Percentiles rank a stretch among this genome's conserved stretches.
Conservation (phyloP, 2,329 filamentous ascomycete genomes). For the Colletotrichum eleusines region DNA sequence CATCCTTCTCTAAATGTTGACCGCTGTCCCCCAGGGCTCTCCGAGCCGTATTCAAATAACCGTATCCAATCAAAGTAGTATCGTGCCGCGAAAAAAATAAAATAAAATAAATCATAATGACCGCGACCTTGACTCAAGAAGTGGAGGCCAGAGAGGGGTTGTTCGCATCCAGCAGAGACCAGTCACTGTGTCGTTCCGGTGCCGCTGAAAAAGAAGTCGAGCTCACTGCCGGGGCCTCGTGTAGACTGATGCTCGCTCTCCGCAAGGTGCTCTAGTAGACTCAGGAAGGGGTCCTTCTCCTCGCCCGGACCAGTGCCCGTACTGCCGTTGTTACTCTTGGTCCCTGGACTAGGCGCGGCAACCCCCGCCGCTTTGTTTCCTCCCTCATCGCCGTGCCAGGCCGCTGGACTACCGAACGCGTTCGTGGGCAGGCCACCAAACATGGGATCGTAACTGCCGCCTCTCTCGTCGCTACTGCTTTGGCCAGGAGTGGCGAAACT, state of each 20-base stretch:
- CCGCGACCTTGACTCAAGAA: not conserved
- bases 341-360: slow-evolving; percentile 55
- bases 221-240: slow-evolving; percentile 76
- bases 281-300: slow-evolving; percentile 86
- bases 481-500: slow-evolving; percentile 53
- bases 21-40: not conserved
- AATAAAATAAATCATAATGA: no score
- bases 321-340: slow-evolving; percentile 61
- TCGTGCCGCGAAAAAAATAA: slow-evolving; percentile 21
- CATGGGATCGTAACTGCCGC: slow-evolving; percentile 68
- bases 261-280: slow-evolving; percentile 82
- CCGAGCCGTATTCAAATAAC: slow-evolving; percentile 17
- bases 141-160: not conserved
- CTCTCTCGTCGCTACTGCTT: slow-evolving; percentile 48
- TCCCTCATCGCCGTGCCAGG: slow-evolving; percentile 61
- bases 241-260: slow-evolving; percentile 77
- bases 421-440: slow-evolving; percentile 68
- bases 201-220: slow-evolving; percentile 78
- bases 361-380: slow-evolving; percentile 38
- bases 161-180: slow-evolving; percentile 10
- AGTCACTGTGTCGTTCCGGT: slow-evolving; percentile 39
- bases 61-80: slow-evolving; percentile 21
- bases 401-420: slow-evolving; percentile 63
- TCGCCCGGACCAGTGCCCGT: slow-evolving; percentile 63
- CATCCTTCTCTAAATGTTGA: slow-evolving; percentile 19